Percentiles rank a stretch among this genome's conserved stretches.
Evolutionary conservation across 2,329 filamentous ascomycete genomes (phyloP).

Genomic region (Fusarium sp.): DNA sequence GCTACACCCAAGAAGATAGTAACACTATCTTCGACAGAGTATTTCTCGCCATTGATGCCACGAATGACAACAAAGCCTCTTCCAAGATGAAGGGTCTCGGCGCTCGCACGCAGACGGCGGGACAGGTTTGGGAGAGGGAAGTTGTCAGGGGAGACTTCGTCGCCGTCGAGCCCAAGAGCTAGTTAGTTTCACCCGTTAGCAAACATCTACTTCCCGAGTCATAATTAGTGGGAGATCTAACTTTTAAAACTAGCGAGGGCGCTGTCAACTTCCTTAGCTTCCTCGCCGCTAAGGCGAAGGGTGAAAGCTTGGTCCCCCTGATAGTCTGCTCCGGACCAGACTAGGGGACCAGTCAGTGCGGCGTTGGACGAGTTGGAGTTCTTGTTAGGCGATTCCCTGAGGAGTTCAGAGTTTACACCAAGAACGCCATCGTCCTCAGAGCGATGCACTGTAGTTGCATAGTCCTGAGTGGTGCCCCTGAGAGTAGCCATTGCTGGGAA

Average conservation of each 20-base stretch:
- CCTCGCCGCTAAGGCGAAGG: conserved; percentile 26
- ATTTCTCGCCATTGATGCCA: conserved; percentile 59
- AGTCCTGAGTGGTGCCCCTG: conserved; percentile 15
- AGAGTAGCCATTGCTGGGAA: conserved; percentile 18
- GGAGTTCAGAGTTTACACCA: conserved; percentile 23
- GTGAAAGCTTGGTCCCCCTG: conserved; percentile 18
- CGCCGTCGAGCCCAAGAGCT: conserved; percentile 33
- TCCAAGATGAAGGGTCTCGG: conserved; percentile 51
- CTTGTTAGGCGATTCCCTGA: conserved; percentile 6
- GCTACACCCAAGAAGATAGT: conserved; percentile 66
- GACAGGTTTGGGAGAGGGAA: conserved; percentile 54
- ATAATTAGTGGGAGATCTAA: conserved; percentile 6
- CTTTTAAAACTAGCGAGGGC: conserved; percentile 44
- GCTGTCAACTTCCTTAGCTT: conserved; percentile 35
- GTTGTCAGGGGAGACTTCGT: conserved; percentile 40
- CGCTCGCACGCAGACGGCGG: conserved; percentile 47
- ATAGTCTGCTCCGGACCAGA: conserved; percentile 41
- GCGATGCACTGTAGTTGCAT: neutral
- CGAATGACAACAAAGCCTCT: conserved; percentile 64
- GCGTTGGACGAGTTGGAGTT: neutral
- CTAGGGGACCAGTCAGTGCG: conserved; percentile 31
- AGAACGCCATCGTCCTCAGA: conserved; percentile 1
- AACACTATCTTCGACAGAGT: conserved; percentile 63
- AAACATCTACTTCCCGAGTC: neutral
- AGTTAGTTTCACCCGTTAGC: conserved; percentile 15